These are phyloP conservation scores for Boletus insuetus DNA, from an alignment of 768 basidiomycete genomes.

Conservation along the genomic window DNA sequence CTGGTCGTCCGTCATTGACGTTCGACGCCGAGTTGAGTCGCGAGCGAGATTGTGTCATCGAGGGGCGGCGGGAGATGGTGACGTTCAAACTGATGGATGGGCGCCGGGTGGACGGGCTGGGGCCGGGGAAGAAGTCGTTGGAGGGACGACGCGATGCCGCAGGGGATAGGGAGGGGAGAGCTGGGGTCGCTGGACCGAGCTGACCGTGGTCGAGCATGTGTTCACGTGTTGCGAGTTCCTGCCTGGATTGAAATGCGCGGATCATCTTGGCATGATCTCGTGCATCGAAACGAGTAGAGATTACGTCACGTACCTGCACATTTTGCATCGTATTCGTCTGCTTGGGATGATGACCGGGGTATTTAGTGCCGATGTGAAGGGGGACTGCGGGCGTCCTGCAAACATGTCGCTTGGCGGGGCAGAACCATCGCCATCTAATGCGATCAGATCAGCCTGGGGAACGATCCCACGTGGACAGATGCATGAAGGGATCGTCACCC, in stretches of 20 bases:
- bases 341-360: conserved; percentile 55
- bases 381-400: conserved; percentile 66
- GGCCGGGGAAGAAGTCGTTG: conserved; percentile 12
- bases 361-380: conserved; percentile 55
- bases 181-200: conserved; percentile 64
- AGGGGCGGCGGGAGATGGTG: conserved; percentile 31
- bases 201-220: conserved; percentile 93
- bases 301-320: conserved; percentile 63
- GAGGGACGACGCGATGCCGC: conserved; percentile 46
- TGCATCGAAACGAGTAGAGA: background rate
- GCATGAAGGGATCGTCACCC: conserved; percentile 27
- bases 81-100: conserved; percentile 26
- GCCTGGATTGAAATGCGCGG: conserved; percentile 33
- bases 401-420: conserved; percentile 68
- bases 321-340: conserved; percentile 83
- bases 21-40: conserved; percentile 21
- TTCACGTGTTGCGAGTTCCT: conserved; percentile 85
- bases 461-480: background rate
- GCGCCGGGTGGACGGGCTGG: conserved; percentile 16
- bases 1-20: conserved; percentile 19
- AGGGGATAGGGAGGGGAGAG: conserved; percentile 42
- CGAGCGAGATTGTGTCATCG: conserved; percentile 23
- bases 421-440: conserved; percentile 71
- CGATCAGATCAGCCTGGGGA: conserved; percentile 4
- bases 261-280: background rate